A percentile compares a stretch with the other conserved stretches of the same genome.
phyloP scores from a whole-genome alignment of 169 alveolate species.

The Sarcocystis neurona region DNA sequence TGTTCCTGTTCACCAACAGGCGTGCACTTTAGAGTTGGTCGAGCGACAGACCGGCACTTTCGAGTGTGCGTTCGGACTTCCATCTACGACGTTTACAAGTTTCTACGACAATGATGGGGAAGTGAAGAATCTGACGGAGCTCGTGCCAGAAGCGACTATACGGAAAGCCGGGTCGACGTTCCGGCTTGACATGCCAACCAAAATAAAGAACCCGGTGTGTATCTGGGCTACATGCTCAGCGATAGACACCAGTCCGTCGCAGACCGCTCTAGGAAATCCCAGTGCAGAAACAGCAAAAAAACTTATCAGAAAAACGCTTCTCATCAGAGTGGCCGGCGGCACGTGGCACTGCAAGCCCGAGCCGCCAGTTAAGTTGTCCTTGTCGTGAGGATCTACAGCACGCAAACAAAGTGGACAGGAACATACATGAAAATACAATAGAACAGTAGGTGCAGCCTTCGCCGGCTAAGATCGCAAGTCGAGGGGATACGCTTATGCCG shows the following conservation, averaged over 20 bases:
- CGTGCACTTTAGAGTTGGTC: not conserved
- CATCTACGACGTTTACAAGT: not conserved
- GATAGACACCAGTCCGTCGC: not conserved
- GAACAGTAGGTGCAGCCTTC: too few relatives aligned
- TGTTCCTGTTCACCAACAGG: not conserved
- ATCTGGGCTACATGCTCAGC: not conserved
- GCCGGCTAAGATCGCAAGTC: too few relatives aligned
- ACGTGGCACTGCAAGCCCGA: not conserved
- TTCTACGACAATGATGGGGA: not conserved
- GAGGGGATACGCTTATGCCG: too few relatives aligned
- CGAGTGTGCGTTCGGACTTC: not conserved
- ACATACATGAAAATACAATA: too few relatives aligned
- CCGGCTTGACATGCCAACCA: not conserved
- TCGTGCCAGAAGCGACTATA: not conserved
- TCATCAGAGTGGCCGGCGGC: constrained; percentile 11
- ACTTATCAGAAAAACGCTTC: not conserved
- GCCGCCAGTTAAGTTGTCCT: too few relatives aligned
- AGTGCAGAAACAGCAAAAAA: not conserved
- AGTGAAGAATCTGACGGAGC: not conserved
- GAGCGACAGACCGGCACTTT: not conserved
- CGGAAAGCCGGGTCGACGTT: not conserved
- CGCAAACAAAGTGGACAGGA: too few relatives aligned
- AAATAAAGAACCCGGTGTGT: not conserved
- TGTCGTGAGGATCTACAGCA: too few relatives aligned
- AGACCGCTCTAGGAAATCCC: not conserved